Conservation (phyloP, 345 rosid genomes). For the Salix purpurea region DNA sequence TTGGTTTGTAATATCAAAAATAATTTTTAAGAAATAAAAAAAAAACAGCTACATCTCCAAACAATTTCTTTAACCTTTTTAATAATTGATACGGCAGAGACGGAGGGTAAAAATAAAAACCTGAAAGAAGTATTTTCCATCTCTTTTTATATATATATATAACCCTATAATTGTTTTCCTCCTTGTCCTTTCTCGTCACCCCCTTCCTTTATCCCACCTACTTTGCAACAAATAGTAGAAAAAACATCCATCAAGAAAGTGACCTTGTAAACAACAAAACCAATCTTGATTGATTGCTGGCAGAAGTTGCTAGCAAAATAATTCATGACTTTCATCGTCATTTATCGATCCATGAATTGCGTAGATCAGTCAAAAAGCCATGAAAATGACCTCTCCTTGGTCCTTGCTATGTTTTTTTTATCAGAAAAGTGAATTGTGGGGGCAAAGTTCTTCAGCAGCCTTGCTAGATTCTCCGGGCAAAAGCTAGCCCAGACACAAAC, state of each 20-base stretch:
- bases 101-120: too few species aligned
- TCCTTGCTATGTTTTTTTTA: not conserved
- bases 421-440: not conserved
- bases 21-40: too few species aligned
- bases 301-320: not conserved
- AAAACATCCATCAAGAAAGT: not conserved
- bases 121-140: too few species aligned
- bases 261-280: not conserved
- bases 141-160: too few species aligned
- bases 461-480: constrained; percentile 13
- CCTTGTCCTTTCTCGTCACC: not conserved
- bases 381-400: not conserved
- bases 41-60: too few species aligned
- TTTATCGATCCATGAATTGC: not conserved
- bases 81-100: not conserved
- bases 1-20: too few species aligned
- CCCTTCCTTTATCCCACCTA: not conserved
- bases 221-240: not conserved
- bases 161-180: not conserved
- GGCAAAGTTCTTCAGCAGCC: not conserved
- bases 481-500: constrained; percentile 24
- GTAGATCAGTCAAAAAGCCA: not conserved
- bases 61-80: too few species aligned
- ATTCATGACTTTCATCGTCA: not conserved
- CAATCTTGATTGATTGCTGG: not conserved